Base-by-base conservation (phyloP, 768 basidiomycete genomes). In the Termitomyces sp. region DNA sequence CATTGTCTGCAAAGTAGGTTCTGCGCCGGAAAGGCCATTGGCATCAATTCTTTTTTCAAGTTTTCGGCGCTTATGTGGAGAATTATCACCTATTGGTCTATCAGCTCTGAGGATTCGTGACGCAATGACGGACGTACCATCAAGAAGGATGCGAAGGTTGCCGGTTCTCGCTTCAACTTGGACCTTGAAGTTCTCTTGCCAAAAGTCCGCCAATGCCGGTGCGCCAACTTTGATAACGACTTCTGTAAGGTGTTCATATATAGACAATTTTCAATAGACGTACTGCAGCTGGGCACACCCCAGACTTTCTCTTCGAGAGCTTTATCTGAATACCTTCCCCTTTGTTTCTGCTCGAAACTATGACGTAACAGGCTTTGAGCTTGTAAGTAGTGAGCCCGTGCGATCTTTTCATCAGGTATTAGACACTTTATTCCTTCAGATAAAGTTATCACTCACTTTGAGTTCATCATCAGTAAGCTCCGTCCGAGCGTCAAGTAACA, bases 401-500 rank as follows among this genome's bases (percentile, higher is more conserved):
- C 83, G 58, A 76, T 70, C 87, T 89, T 52, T 50, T 14, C 40
- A 28, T 28, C 12, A 18, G 42, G 49, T 45, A 38, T 36, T 18
- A 57, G 14, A 60, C 40, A 14, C 53, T 55, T 45, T 2, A 42
- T 59, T 8, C 51, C 47, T 50, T 12, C 13, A 36, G 53, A 33
- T 42, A 40, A 14, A 8, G 9, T 14, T 18, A 33, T 24, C 38
- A 28, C 68, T 59, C 57, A 84, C 92, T 76, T 86, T 88, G 45
- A 94, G 74, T 70, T 94, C 90, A 4, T 89, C 86, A 58, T 92
- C 89, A 5, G 90, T 90, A 38, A 94, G 72, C 66, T 94, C 92
- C 6, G 85, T 94, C 59, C 89, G 79, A 5, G 78, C 72, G 68
- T 94, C 92, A 7, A 93, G 69, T 4, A 89, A 72, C 43, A 86